A percentile compares a stretch with the other conserved stretches of the same genome.
Evolutionary conservation across 345 rosid genomes (phyloP).

Genomic region (Salix arbutifolia): DNA sequence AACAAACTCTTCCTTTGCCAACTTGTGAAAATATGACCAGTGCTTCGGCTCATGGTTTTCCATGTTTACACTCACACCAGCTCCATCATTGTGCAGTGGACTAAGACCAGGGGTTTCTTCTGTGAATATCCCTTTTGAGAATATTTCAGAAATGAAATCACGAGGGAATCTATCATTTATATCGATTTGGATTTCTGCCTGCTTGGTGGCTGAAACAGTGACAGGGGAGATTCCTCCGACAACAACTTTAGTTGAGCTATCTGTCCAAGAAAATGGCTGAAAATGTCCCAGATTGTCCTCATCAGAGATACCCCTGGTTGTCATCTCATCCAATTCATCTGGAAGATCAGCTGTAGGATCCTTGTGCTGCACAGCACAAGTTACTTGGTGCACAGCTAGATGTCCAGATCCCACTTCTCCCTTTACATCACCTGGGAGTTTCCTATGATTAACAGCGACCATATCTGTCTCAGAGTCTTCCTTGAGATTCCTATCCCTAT

Average conservation of each 20-base stretch:
- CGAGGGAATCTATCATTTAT: constrained; percentile 78
- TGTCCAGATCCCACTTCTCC: constrained; percentile 30
- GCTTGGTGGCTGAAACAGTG: constrained; percentile 41
- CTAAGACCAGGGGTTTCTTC: constrained; percentile 43
- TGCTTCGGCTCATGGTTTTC: constrained; percentile 68
- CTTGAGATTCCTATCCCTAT: constrained; percentile 28
- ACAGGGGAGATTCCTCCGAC: constrained; percentile 30
- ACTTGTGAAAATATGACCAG: constrained; percentile 83
- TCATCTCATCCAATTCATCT: constrained; percentile 15
- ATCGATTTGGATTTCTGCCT: constrained; percentile 73
- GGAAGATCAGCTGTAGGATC: constrained; percentile 29
- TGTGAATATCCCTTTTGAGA: constrained; percentile 49
- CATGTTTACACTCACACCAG: constrained; percentile 64
- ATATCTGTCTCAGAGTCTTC: constrained; percentile 18
- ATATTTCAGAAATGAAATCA: constrained; percentile 75
- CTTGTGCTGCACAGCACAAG: constrained; percentile 23
- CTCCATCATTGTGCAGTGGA: constrained; percentile 49
- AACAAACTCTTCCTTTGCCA: constrained; percentile 65
- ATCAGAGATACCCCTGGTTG: neutral
- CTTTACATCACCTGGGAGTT: constrained; percentile 9
- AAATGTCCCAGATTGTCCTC: constrained; percentile 16
- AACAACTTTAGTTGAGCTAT: constrained; percentile 31
- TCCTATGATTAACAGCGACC: constrained; percentile 17
- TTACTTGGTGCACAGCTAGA: constrained; percentile 26
- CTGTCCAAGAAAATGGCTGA: constrained; percentile 30